Base-by-base conservation (phyloP, 2,329 filamentous ascomycete genomes). In the Diplodia sapinea region DNA sequence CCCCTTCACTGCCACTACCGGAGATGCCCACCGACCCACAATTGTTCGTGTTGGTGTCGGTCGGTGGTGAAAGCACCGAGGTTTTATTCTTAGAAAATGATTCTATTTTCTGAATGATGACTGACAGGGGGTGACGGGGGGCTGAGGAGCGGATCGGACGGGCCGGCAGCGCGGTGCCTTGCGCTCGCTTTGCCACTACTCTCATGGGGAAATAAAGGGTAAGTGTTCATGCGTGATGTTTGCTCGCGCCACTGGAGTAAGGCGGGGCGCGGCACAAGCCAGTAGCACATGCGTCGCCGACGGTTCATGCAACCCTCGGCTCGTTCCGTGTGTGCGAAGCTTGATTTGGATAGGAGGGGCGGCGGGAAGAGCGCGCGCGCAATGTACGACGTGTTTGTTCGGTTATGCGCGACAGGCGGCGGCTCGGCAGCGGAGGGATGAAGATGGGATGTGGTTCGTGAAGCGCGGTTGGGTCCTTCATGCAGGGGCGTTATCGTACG, bases 401-500 rank as follows among this genome's bases (percentile, higher is more conserved):
- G 52, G 29, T n/a, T 56, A 38, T 56, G 54, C 54, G 54, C 33
- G 54, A 29, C 17, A 9, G 4, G 11, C n/a, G 31, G 56, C 38
- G n/a, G 36, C 7, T 59, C 38, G 56, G 56, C 49, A 59, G 56
- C 36, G 36, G 36, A 43, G 38, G 57, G 17, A 26, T 26, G 57
- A 36, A 33, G 54, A 20, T 23, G 4, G n/a, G 20, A n/a, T 9
- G 54, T 23, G 26, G 31, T 33, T 56, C 33, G 17, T 20, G 57
- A 26, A 26, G 26, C 26, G 26, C 17, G 17, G 2, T 17, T 29
- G 40, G 13, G 43, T 4, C 17, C 29, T 38, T 63, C 31, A 63
- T 63, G 59, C 59, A 63, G 59, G 59, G 43, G 59, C 59, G 59
- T 63, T 63, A 63, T 63, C 59, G 59, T 63, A 63, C 59, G 59